Evolutionary conservation across 2,329 filamentous ascomycete genomes (phyloP).

Genomic region (Xylariales sp.): DNA sequence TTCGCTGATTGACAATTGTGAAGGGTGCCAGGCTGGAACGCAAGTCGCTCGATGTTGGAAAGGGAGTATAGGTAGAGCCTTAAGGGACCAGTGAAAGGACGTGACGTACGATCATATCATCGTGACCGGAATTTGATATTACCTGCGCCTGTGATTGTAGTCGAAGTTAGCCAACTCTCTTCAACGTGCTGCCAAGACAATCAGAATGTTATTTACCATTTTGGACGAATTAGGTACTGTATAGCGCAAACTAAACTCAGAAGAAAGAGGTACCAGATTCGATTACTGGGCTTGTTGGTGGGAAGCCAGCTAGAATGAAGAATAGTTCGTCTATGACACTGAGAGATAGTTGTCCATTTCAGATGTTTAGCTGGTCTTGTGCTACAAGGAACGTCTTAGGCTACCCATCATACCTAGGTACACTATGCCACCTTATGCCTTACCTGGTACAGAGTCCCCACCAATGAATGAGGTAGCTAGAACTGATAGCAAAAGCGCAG

Average conservation of each 20-base stretch:
- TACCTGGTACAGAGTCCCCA: neutral
- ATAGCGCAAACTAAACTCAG: neutral
- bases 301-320: conserved; percentile 5
- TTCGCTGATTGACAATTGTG: conserved; percentile 27
- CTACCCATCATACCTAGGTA: neutral
- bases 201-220: conserved; percentile 42
- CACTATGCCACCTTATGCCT: neutral
- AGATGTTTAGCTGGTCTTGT: conserved; percentile 37
- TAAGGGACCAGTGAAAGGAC: conserved; percentile 16
- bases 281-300: conserved; percentile 19
- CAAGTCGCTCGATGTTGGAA: conserved; percentile 11
- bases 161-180: conserved; percentile 33
- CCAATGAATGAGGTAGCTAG: too few species aligned
- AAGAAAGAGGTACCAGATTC: neutral
- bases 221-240: conserved; percentile 19
- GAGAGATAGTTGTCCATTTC: conserved; percentile 37
- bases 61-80: neutral
- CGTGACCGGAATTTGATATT: conserved; percentile 88
- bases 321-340: conserved; percentile 15
- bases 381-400: conserved; percentile 21
- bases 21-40: neutral
- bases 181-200: conserved; percentile 16
- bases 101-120: conserved; percentile 97
- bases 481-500: neutral
- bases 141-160: conserved; percentile 66